Evolutionary conservation across 768 basidiomycete species (phyloP), one percentile per base, ranked within the genome.

Genomic region (Mrakia blollopis): DNA sequence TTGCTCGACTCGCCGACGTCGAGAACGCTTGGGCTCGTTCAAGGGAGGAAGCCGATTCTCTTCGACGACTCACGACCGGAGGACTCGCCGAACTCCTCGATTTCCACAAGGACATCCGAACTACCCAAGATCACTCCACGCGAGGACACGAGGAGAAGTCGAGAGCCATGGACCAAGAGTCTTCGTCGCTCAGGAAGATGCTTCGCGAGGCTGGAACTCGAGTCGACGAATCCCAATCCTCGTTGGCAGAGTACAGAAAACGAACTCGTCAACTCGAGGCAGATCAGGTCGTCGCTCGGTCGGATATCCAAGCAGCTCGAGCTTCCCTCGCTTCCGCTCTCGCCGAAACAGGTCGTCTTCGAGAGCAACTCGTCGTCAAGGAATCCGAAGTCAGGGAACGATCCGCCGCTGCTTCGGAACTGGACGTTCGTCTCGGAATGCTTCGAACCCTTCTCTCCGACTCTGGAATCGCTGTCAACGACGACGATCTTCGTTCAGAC

Each of bases 11-110:
- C 61, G 85, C 88, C 35, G 92, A 95, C 73, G 89, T 91, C 61
- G 95, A 97, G 85, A 93, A 91, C 81, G 89, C 91, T 13, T 97
- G 94, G 90, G 88, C 91, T 35, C 92, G 93, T 83, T 93, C 93
- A 61, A 89, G 94, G 21, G 91, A 95, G 84, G 94, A 98, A 85
- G 93, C 94, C 3, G 95, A 97, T 83, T 89, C 91, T 2, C 89
- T 94, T 83, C 87, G 94, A 73, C 91, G 91, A 30, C 85, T 94
- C 72, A 94, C 94, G 3, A 96, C 93, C 2, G 89, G 90, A 67
- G 88, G 90, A 80, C 87, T 97, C 3, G 94, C 93, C 32, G 89
- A 95, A 82, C 86, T 97, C 28, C 86, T 97, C 65, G 92, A 95
- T 82, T 90, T 91, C 3, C 94, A 96, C 85, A 89, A 90, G 50